Base-by-base conservation (phyloP, 768 basidiomycete species). In the Flagelloscypha sp. region DNA sequence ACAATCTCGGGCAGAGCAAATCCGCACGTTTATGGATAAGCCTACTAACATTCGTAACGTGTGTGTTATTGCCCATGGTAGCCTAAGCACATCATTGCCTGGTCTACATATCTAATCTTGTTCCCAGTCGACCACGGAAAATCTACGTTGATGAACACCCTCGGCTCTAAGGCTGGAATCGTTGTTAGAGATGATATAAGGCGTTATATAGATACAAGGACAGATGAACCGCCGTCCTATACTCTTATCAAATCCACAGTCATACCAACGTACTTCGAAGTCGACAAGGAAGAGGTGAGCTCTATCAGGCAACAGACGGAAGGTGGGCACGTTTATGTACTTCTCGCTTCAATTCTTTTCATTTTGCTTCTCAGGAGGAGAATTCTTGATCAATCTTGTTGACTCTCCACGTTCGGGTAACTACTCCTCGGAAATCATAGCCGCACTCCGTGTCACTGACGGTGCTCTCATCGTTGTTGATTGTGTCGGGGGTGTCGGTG, bases 81-180 rank as follows among this genome's bases (percentile, higher is more conserved):
- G n/a, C n/a, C n/a, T n/a, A n/a, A n/a, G n/a, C n/a, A n/a, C n/a
- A 24, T 32, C 32, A 25, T 34, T 42, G 39, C 29, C 25, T 41
- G 29, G 12, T 36, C 30, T 48, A 41, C 12, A 33, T 22, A 50
- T 47, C 48, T 41, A 24, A 35, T n/a, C n/a, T n/a, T n/a, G n/a
- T n/a, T n/a, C n/a, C n/a, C 46, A 72, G 77, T 80, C 66, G 77
- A 80, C 56, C 77, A 80, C 66, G 77, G 77, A 53, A 80, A 80
- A 62, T 80, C 77, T 44, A 79, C 77, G 49, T 68, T 80, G 42
- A 78, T 77, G 47, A 77, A 80, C 58, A 76, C 76, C 8, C 63
- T 80, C 31, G 75, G 79, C 48, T 74, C 76, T 9, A 31, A 31
- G 19, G 30, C 30, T 8, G 30, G 30, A 11, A 31, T 31, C 17